A percentile compares a stretch with the other conserved stretches of the same genome.
phyloP scores from a whole-genome alignment of 1,139 yeast genomes.

The Candida glucosophila region DNA sequence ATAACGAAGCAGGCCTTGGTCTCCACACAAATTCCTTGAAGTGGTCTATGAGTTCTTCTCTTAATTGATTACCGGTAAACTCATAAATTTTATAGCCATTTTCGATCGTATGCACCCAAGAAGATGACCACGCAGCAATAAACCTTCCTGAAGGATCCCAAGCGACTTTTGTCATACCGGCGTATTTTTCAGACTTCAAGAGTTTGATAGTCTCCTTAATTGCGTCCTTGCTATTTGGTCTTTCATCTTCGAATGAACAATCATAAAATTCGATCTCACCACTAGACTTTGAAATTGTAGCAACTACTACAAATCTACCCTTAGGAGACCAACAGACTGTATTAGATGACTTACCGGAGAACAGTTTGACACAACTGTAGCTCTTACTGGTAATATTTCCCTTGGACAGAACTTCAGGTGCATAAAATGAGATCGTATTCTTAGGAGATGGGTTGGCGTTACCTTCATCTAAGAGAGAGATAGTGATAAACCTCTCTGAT shows the following conservation, averaged over 20 bases:
- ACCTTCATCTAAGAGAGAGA: slow-evolving; percentile 59
- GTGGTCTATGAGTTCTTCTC: slow-evolving; percentile 71
- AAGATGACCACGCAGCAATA: slow-evolving; percentile 80
- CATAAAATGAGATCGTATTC: slow-evolving; percentile 72
- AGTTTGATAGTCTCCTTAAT: slow-evolving; percentile 49
- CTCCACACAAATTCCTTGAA: slow-evolving; percentile 94
- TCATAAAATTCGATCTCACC: slow-evolving; percentile 85
- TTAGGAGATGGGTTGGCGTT: slow-evolving; percentile 62
- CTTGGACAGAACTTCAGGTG: slow-evolving; percentile 88
- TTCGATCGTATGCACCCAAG: slow-evolving; percentile 78
- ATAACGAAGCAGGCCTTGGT: slow-evolving; percentile 82
- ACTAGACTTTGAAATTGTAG: slow-evolving; percentile 54
- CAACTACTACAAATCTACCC: slow-evolving; percentile 82
- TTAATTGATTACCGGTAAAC: slow-evolving; percentile 67
- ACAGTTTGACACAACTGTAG: slow-evolving; percentile 33
- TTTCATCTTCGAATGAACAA: slow-evolving; percentile 69
- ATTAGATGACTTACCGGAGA: slow-evolving; percentile 62
- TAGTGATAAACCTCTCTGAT: slow-evolving; percentile 76
- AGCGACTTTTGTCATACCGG: slow-evolving; percentile 74
- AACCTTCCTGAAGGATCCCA: slow-evolving; percentile 98
- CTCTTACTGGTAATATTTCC: slow-evolving; percentile 46
- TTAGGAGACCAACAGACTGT: slow-evolving; percentile 85
- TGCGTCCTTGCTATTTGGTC: slow-evolving; percentile 24
- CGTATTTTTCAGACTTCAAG: slow-evolving; percentile 54
- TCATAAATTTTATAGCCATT: slow-evolving; percentile 88